Percentiles rank a stretch among this genome's conserved stretches.
These are phyloP conservation scores for Ramularia collo-cygni DNA, from an alignment of 2,329 filamentous ascomycete species.

Conservation along the genomic window DNA sequence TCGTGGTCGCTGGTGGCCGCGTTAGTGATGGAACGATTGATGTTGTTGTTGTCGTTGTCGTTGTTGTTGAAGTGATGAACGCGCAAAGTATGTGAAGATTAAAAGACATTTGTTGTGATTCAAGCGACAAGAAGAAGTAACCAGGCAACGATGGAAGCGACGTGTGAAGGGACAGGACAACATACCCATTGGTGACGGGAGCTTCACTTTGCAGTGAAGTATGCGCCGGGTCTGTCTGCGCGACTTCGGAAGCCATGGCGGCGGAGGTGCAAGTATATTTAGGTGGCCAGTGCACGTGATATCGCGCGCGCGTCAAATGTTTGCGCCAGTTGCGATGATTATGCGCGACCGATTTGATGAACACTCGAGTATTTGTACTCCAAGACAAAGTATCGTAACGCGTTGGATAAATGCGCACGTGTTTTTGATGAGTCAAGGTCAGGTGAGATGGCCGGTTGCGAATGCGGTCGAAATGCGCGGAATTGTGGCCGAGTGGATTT, in stretches of 20 bases:
- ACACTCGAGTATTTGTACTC: not conserved
- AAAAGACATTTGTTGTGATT: constrained; percentile 1
- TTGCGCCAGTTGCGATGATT: constrained; percentile 2
- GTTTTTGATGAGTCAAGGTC: constrained; percentile 6
- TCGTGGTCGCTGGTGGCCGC: constrained; percentile 6
- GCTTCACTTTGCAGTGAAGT: constrained; percentile 11
- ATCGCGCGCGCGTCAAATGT: constrained; percentile 7
- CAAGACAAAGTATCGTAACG: constrained; percentile 3
- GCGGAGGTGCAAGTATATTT: constrained; percentile 2
- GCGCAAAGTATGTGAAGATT: not conserved
- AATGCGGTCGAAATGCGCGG: constrained; percentile 8
- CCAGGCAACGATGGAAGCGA: not conserved
- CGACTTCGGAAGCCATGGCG: constrained; percentile 19
- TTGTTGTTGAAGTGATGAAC: not conserved
- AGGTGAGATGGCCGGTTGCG: constrained; percentile 6
- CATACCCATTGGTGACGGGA: constrained; percentile 19
- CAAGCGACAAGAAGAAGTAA: not conserved
- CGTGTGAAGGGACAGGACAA: constrained; percentile 4
- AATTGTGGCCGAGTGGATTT: constrained; percentile 2
- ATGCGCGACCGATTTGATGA: constrained; percentile 7
- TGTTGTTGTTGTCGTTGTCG: constrained; percentile 5
- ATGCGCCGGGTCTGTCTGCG: constrained; percentile 15
- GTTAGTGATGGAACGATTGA: not conserved
- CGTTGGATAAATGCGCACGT: constrained; percentile 10
- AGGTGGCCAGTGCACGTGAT: constrained; percentile 14